phyloP scores from a whole-genome alignment of 441 rosid species.

The Pelargonium exstipulatum region DNA sequence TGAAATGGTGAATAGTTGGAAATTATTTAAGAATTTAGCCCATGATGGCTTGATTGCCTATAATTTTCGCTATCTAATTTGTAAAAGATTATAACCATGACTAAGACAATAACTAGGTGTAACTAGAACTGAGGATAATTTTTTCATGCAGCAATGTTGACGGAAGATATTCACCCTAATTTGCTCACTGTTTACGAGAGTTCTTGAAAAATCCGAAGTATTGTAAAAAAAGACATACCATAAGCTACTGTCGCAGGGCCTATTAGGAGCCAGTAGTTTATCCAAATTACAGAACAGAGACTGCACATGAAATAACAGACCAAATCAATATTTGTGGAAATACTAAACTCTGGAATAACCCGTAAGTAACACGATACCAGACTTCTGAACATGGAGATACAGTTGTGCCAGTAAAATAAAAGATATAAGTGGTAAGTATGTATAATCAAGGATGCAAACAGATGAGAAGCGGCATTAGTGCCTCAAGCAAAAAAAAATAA shows the following conservation, averaged over 20 bases:
- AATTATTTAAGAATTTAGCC: no score
- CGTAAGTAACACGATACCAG: neutral
- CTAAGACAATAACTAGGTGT: no score
- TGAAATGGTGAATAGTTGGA: no score
- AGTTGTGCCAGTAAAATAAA: neutral
- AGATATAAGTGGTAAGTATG: neutral
- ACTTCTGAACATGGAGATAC: neutral
- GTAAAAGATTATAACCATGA: no score
- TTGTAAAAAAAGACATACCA: slow-evolving; percentile 17
- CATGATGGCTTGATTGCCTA: no score
- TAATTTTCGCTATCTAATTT: no score
- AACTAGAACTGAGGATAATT: no score
- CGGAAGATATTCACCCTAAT: no score
- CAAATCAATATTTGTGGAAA: neutral
- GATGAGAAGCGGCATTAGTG: neutral
- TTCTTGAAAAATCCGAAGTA: neutral
- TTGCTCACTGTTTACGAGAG: no score
- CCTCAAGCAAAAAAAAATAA: no score
- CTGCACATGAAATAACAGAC: slow-evolving; percentile 14
- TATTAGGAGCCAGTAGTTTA: slow-evolving; percentile 21
- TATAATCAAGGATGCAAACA: neutral
- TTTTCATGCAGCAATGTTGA: no score
- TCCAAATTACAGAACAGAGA: slow-evolving; percentile 18
- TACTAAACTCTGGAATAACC: neutral
- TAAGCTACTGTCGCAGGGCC: slow-evolving; percentile 26